These are phyloP conservation scores for Boletus semigastroideus DNA, from an alignment of 1,284 basidiomycete genomes.

Conservation along the genomic window DNA sequence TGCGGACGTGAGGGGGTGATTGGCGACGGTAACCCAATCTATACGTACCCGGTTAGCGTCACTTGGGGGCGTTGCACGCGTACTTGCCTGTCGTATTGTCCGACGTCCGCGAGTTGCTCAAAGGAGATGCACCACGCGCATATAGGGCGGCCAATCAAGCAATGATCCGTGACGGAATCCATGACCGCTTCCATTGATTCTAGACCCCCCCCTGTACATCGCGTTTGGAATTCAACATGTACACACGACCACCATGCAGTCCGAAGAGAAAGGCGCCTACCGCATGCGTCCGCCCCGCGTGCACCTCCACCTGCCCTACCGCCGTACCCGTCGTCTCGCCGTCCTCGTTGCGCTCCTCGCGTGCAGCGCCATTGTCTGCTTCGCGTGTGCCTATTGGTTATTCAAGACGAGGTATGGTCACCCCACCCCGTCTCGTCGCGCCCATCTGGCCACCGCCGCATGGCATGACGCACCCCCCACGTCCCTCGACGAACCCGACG, in stretches of 20 bases:
- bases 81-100: too few species aligned
- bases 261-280: constrained; percentile 62
- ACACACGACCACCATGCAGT: constrained; percentile 5
- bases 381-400: constrained; percentile 62
- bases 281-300: constrained; percentile 47
- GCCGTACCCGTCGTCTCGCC: constrained; percentile 31
- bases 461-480: not conserved
- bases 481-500: constrained; percentile 16
- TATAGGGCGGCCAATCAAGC: too few species aligned
- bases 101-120: too few species aligned
- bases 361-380: constrained; percentile 50
- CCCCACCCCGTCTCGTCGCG: constrained; percentile 15
- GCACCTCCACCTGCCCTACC: constrained; percentile 20
- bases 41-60: too few species aligned
- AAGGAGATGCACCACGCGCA: too few species aligned
- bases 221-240: too few species aligned
- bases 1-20: too few species aligned
- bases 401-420: constrained; percentile 58
- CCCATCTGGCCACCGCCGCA: constrained; percentile 6
- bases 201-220: too few species aligned
- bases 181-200: too few species aligned
- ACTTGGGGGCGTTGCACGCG: too few species aligned
- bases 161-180: too few species aligned
- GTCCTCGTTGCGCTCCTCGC: constrained; percentile 48
- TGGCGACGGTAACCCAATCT: too few species aligned